Base-by-base conservation (phyloP, 345 rosid species). In the Eutrema heterophyllum region DNA sequence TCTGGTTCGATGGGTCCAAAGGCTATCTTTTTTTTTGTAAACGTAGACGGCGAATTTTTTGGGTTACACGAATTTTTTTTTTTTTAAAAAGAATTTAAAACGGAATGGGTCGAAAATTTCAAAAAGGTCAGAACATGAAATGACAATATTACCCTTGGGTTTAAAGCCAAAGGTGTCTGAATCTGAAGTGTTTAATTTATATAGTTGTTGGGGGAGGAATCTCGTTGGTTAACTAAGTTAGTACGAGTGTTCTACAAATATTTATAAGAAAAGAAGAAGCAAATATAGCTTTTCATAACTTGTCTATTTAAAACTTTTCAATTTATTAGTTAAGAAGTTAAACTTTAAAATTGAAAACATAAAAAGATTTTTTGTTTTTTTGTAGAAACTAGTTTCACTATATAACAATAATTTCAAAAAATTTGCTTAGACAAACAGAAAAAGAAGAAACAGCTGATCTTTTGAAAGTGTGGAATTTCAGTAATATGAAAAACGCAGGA, bases 1-100 rank as follows among this genome's bases (percentile, higher is more conserved):
- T 76, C 62, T 58, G 14, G 57, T 61, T 75, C 78, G 63, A 74
- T 74, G 72, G 73, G 64, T 70, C 62, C 81, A 76, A 55, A 57
- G 4, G 68, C 39, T 67, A 27, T 52, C n/a, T 36, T 18, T 62
- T 11, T 35, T 33, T 29, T 38, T n/a, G 30, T 15, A 51, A 8
- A 64, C 54, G 49, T 61, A 61, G 54, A 65, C n/a, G 53, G 49
- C 58, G 80, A 64, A 64, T 69, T 78, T 72, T 76, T 78, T 18
- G 74, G 72, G 39, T 63, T 27, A 55, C 70, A 43, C 73, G 74
- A 75, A 68, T 51, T 52, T n/a, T n/a, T n/a, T n/a, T n/a, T n/a
- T n/a, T n/a, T n/a, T 46, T 7, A 21, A 24, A 49, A 12, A 53
- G 75, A 69, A 76, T 76, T 70, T 54, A 56, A 77, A 77, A 64